A percentile compares a stretch with the other conserved stretches of the same genome.
Evolutionary conservation across 768 basidiomycete species (phyloP).

Genomic region (Cystobasidium ongulense): DNA sequence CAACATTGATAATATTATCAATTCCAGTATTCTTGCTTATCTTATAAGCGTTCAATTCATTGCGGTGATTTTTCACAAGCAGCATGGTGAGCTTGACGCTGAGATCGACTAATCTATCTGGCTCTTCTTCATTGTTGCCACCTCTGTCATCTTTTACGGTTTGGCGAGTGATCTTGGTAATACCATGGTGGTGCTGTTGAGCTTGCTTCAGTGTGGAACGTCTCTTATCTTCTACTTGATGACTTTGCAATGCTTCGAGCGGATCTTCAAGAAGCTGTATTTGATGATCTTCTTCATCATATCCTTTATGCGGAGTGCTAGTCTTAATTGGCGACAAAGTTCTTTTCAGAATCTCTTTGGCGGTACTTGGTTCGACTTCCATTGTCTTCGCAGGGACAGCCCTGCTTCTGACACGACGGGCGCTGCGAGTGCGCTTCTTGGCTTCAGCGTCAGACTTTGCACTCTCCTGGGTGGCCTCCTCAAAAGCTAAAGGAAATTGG

Average conservation of each 20-base stretch:
- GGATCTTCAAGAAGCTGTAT: neutral
- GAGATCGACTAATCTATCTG: neutral
- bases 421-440: too few relatives aligned
- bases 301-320: neutral
- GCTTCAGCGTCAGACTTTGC: too few relatives aligned
- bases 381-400: too few relatives aligned
- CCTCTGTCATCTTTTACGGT: neutral
- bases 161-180: neutral
- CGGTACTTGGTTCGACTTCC: neutral
- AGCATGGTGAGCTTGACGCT: neutral
- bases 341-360: too few relatives aligned
- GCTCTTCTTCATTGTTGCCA: neutral
- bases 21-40: neutral
- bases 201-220: neutral
- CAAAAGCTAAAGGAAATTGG: too few relatives aligned
- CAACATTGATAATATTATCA: neutral
- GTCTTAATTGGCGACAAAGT: neutral
- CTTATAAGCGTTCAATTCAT: neutral
- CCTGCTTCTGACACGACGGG: too few relatives aligned
- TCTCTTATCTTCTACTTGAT: neutral
- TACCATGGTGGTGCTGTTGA: neutral
- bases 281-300: neutral
- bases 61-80: neutral
- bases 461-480: too few relatives aligned
- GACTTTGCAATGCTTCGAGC: neutral